Evolutionary conservation across 129 eudicot species (phyloP).

Genomic region (Flaveria robusta): DNA sequence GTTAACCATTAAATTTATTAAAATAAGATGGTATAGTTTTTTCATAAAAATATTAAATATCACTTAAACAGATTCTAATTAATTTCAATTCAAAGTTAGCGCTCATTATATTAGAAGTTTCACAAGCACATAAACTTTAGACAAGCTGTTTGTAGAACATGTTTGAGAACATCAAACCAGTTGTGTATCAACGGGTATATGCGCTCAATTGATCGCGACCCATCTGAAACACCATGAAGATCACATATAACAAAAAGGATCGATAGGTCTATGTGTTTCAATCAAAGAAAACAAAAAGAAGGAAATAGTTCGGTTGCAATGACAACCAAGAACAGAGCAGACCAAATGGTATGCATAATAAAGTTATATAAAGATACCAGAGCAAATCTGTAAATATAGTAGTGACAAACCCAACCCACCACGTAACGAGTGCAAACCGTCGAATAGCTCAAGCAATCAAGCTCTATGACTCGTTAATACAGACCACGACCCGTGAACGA

Average conservation of each 20-base stretch:
- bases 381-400: conserved; percentile 25
- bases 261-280: neutral
- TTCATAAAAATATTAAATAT: no score
- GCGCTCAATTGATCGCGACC: neutral
- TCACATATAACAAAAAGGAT: neutral
- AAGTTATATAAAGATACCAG: neutral
- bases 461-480: conserved; percentile 3
- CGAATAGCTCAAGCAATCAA: neutral
- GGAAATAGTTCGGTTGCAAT: neutral
- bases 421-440: conserved; percentile 16
- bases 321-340: neutral
- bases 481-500: conserved; percentile 22
- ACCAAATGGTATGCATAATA: neutral
- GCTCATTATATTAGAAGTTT: no score
- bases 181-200: no score
- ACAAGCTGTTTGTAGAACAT: no score
- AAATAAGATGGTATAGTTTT: no score
- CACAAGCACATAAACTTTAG: no score
- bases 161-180: no score
- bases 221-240: conserved; percentile 7
- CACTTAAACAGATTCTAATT: no score
- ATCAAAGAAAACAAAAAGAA: neutral
- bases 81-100: no score
- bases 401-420: conserved; percentile 29
- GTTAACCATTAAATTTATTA: no score